phyloP scores from a whole-genome alignment of 768 basidiomycete genomes.

The Leccinellum albellum region DNA sequence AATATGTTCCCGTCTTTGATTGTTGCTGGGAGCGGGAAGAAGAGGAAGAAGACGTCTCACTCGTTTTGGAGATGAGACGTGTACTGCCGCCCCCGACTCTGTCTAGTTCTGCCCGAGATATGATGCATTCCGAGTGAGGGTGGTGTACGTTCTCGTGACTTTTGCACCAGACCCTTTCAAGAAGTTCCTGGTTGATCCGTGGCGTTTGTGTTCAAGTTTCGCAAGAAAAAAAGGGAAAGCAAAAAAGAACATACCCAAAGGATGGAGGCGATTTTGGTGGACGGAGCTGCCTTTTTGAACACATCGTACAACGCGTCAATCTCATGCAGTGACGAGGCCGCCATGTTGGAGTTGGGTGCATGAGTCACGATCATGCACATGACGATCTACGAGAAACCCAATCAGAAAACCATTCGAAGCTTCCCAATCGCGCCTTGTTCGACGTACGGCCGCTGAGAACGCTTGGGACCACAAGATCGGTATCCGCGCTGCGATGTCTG shows the following conservation, averaged over 20 bases:
- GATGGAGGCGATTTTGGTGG: slow-evolving; percentile 43
- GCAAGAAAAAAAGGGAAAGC: neutral
- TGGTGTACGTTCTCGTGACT: slow-evolving; percentile 40
- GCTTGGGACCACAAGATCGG: slow-evolving; percentile 63
- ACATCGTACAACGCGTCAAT: slow-evolving; percentile 41
- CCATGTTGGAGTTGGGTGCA: slow-evolving; percentile 47
- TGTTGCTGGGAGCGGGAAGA: neutral
- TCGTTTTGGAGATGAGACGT: slow-evolving; percentile 32
- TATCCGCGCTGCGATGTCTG: slow-evolving; percentile 43
- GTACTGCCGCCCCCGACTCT: slow-evolving; percentile 53
- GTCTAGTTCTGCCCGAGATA: slow-evolving; percentile 48
- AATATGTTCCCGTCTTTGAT: neutral
- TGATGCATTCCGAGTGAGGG: slow-evolving; percentile 21
- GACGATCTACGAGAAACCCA: slow-evolving; percentile 41
- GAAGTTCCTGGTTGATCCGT: slow-evolving; percentile 31
- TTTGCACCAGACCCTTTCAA: slow-evolving; percentile 41
- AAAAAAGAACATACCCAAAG: slow-evolving; percentile 35
- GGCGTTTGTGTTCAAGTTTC: neutral
- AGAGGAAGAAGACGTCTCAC: slow-evolving; percentile 6
- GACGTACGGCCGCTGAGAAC: slow-evolving; percentile 59
- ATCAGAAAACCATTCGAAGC: neutral
- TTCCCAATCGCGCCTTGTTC: neutral
- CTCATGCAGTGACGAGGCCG: slow-evolving; percentile 45
- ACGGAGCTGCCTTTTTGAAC: slow-evolving; percentile 46
- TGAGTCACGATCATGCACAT: slow-evolving; percentile 54